These are phyloP conservation scores for Stachybotrys elegans DNA, from an alignment of 2,329 filamentous ascomycete species.

Conservation along the genomic window DNA sequence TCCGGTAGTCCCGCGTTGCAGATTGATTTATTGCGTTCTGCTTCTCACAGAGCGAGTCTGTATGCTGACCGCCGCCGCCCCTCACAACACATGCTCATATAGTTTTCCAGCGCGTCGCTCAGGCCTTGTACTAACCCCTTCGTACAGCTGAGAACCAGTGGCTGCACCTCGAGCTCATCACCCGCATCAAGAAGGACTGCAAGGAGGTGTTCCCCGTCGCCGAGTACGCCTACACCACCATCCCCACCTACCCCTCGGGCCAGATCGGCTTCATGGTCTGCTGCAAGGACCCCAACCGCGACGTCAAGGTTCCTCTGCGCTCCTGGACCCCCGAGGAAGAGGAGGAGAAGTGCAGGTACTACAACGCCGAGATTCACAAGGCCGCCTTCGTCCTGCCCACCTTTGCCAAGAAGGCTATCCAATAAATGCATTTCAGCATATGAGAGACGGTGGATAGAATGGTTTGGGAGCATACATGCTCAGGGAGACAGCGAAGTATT, in stretches of 20 bases:
- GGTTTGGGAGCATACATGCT: background rate
- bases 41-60: conserved; percentile 11
- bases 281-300: conserved; percentile 82
- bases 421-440: conserved; percentile 31
- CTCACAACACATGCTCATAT: background rate
- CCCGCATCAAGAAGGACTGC: conserved; percentile 94
- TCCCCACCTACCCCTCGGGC: conserved; percentile 96
- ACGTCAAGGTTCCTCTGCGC: conserved; percentile 82
- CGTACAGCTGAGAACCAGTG: conserved; percentile 92
- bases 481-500: background rate
- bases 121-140: background rate
- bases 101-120: background rate
- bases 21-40: conserved; percentile 11
- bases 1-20: conserved; percentile 32
- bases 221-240: conserved; percentile 99
- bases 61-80: background rate
- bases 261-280: conserved; percentile 99
- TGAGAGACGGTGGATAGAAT: background rate
- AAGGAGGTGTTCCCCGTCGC: conserved; percentile 94
- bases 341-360: conserved; percentile 90
- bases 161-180: conserved; percentile 93
- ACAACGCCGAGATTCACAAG: conserved; percentile 95
- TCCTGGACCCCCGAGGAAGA: conserved; percentile 82
- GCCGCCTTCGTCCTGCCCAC: conserved; percentile 89
- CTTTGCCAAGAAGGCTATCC: conserved; percentile 77